Base-by-base conservation (phyloP, 2,329 filamentous ascomycete genomes). In the Colletotrichum acutatum region DNA sequence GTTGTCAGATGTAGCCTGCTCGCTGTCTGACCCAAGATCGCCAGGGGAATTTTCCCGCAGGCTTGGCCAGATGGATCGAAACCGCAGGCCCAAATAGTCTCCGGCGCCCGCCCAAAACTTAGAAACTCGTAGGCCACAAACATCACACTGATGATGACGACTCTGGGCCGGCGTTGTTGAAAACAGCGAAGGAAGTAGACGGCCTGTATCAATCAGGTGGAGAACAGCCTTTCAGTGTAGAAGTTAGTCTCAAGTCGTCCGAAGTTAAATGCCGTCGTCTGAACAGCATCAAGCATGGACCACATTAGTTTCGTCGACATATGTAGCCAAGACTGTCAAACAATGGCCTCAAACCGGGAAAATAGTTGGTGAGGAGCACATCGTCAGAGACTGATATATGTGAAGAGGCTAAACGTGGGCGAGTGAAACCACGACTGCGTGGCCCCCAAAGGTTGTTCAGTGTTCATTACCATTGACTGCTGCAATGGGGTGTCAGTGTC, bases 181-280 rank as follows among this genome's bases (percentile, higher is more conserved):
- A 12, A 46, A 24, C 30, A 30, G 61, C 14, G 70, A 30, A 61
- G 70, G 57, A 61, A 14, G 30, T 42, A 24, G 28, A 8, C 37
- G n/a, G 65, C 34, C 53, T n/a, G 59, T 54, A 37, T 37, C n/a
- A 24, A 30, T 42, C 66, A 22, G 32, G 46, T 69, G 46, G 66
- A 56, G 66, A 70, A 34, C 30, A 62, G 22, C 34, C 46, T 64
- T 73, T 49, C 42, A 61, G 54, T 49, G 67, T 14, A 30, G 52
- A n/a, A 32, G 37, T 54, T 66, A 58, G 53, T 63, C 67, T 74
- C 61, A 24, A 52, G 53, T 69, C 66, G 52, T 67, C 68, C 14
- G 22, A 59, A 66, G 71, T 74, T 42, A 22, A 71, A 30, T 67
- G 57, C 22, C 68, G 58, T 66, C 66, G 66, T 72, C 59, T 53